Conservation (phyloP, 305 asterid species). For the Solanum aculeatissimum region DNA sequence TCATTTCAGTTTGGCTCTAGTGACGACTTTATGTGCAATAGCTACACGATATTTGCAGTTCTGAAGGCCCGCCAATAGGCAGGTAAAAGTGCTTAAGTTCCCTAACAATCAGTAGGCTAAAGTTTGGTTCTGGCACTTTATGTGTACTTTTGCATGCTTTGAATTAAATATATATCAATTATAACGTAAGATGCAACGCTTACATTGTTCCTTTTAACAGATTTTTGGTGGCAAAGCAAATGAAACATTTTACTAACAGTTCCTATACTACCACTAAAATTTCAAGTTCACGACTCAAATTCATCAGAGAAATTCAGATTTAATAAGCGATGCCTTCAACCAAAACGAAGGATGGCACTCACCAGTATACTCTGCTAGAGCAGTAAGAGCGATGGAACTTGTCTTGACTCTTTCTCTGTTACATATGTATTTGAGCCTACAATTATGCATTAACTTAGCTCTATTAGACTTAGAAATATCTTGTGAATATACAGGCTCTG, state of each 20-base stretch:
- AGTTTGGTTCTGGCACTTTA: background rate
- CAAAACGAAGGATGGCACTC: conserved; percentile 4
- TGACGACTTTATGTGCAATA: background rate
- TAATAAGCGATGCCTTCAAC: background rate
- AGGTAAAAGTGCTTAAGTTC: background rate
- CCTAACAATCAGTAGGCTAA: background rate
- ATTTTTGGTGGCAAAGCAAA: background rate
- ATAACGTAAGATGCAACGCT: background rate
- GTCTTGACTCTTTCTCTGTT: conserved; percentile 67
- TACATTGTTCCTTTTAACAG: background rate
- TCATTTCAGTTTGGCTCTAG: background rate
- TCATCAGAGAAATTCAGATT: background rate
- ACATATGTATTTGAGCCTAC: conserved; percentile 91
- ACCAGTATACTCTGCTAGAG: conserved; percentile 84
- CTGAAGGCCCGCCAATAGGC: background rate
- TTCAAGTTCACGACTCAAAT: background rate
- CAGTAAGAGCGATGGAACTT: conserved; percentile 69
- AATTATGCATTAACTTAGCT: conserved; percentile 8
- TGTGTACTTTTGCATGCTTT: background rate
- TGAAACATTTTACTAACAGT: background rate
- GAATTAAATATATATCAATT: background rate
- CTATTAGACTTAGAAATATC: background rate
- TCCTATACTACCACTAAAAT: background rate
- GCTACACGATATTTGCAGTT: background rate
- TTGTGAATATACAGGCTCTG: background rate